Conservation (phyloP, 257 asterid species). For the Solanum ossicruentum region DNA sequence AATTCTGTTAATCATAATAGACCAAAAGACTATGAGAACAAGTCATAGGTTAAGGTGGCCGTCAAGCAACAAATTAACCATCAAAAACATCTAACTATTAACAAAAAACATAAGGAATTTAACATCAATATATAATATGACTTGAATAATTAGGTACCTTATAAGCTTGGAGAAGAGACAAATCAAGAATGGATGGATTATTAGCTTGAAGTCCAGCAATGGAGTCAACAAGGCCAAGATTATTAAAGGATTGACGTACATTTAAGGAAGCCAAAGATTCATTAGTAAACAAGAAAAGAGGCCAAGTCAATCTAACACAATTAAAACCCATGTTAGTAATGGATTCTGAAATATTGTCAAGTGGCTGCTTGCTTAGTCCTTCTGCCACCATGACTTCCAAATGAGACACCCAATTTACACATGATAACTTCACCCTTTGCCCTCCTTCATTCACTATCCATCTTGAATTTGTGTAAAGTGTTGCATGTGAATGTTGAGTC, state of each 20-base stretch:
- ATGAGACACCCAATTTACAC: constrained; percentile 54
- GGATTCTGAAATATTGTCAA: constrained; percentile 8
- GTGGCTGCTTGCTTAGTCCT: constrained; percentile 48
- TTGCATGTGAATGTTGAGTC: neutral
- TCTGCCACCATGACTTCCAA: constrained; percentile 48
- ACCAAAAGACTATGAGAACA: neutral
- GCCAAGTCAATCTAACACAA: constrained; percentile 67
- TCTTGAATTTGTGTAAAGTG: constrained; percentile 41
- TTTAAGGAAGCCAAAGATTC: constrained; percentile 14
- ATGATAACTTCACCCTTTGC: constrained; percentile 40
- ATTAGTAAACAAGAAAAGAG: constrained; percentile 53
- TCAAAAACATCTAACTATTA: neutral
- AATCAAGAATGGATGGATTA: constrained; percentile 29
- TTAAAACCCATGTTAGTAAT: constrained; percentile 38
- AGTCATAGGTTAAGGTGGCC: neutral
- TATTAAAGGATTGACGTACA: constrained; percentile 27
- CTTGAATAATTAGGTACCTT: neutral
- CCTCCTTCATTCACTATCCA: constrained; percentile 43
- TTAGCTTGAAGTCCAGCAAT: constrained; percentile 24
- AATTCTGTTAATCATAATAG: neutral
- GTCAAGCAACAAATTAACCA: neutral
- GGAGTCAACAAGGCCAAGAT: constrained; percentile 24
- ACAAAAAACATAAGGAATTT: neutral
- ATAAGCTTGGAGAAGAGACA: neutral
- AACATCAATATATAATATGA: neutral